Evolutionary conservation across 305 asterid species (phyloP).

Genomic region (Striga hermonthica): DNA sequence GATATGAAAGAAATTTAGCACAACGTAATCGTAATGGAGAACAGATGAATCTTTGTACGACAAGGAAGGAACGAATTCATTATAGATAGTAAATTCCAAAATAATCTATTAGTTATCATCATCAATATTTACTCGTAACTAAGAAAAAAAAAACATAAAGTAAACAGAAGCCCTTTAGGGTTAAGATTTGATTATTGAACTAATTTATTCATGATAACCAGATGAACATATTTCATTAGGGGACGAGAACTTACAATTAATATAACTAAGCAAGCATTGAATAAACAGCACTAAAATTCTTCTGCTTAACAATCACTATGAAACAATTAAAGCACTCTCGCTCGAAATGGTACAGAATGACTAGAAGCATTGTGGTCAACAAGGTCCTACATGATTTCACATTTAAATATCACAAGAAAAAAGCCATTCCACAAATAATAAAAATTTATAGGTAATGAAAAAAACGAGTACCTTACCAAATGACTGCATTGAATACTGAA

Average conservation of each 20-base stretch:
- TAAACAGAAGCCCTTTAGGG: not conserved
- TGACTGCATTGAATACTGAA: slow-evolving; percentile 69
- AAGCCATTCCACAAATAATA: not conserved
- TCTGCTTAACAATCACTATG: no score
- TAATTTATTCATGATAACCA: not conserved
- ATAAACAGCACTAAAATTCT: no score
- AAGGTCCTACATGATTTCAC: no score
- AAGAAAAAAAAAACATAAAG: no score
- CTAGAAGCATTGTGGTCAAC: no score
- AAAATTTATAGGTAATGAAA: slow-evolving; percentile 11
- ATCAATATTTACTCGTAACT: not conserved
- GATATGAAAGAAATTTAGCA: slow-evolving; percentile 7
- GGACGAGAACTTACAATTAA: no score
- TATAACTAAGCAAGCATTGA: no score
- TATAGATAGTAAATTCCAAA: not conserved
- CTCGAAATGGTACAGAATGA: no score
- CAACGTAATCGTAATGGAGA: not conserved
- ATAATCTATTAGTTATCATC: not conserved
- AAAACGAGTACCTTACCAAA: slow-evolving; percentile 48
- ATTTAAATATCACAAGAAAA: no score
- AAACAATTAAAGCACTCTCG: no score
- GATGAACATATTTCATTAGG: slow-evolving; percentile 1
- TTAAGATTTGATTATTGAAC: no score
- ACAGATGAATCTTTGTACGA: not conserved
- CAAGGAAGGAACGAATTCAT: not conserved